Evolutionary conservation across 1,284 basidiomycete species (phyloP).

Genomic region (Caloboletus inedulis): DNA sequence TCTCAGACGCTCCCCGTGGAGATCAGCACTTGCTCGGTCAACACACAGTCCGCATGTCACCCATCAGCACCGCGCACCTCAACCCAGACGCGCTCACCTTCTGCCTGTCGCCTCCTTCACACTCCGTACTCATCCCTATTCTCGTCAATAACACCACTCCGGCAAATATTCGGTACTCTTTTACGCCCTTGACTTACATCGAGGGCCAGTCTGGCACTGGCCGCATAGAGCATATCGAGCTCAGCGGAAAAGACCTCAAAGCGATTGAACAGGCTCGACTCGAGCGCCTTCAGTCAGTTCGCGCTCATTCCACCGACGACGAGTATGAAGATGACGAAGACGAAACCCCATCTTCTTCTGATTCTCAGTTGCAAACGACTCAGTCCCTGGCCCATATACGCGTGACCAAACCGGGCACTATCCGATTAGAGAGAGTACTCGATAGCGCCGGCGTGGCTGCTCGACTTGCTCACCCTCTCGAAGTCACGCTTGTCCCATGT

Average conservation of each 20-base stretch:
- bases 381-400: constrained; percentile 74
- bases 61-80: constrained; percentile 82
- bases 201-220: constrained; percentile 37
- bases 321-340: constrained; percentile 58
- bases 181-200: constrained; percentile 65
- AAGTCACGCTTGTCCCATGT: constrained; percentile 79
- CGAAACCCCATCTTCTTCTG: constrained; percentile 29
- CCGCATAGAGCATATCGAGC: constrained; percentile 53
- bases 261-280: constrained; percentile 58
- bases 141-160: constrained; percentile 92
- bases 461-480: constrained; percentile 61
- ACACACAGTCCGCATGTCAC: constrained; percentile 87
- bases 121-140: constrained; percentile 68
- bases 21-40: constrained; percentile 77
- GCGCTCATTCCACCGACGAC: constrained; percentile 51
- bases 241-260: constrained; percentile 64
- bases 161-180: constrained; percentile 68
- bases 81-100: constrained; percentile 69
- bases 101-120: constrained; percentile 61
- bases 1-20: constrained; percentile 31
- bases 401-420: constrained; percentile 64
- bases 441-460: constrained; percentile 69
- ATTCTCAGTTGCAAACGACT: constrained; percentile 56
- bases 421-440: constrained; percentile 69
- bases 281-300: constrained; percentile 48